Conservation (phyloP, 768 basidiomycete species). For the Podaxis pistillaris region DNA sequence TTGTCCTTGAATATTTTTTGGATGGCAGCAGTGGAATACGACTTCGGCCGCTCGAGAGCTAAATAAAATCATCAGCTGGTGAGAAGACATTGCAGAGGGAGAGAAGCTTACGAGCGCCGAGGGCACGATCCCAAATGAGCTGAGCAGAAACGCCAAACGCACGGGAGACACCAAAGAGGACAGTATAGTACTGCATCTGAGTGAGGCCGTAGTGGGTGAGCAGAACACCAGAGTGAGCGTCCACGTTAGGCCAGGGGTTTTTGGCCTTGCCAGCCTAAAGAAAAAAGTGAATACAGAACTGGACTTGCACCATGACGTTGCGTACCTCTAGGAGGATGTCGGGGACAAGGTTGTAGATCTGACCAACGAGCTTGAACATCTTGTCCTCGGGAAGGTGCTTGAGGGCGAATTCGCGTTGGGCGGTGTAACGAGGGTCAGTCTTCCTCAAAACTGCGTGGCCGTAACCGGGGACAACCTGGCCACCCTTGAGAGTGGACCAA, state of each 20-base stretch:
- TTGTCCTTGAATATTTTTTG: constrained; percentile 74
- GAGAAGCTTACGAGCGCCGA: constrained; percentile 74
- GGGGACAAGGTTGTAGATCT: constrained; percentile 86
- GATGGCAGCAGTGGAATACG: constrained; percentile 80
- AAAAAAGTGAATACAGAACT: constrained; percentile 3
- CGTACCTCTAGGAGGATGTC: constrained; percentile 80
- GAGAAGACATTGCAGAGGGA: background rate
- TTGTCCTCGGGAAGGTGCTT: constrained; percentile 86
- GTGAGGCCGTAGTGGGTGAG: constrained; percentile 83
- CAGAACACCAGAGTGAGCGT: constrained; percentile 92
- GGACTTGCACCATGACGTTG: background rate
- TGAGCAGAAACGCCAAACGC: constrained; percentile 89
- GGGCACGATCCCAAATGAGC: constrained; percentile 90
- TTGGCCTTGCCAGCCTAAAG: constrained; percentile 83
- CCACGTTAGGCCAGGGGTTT: constrained; percentile 97
- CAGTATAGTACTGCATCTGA: constrained; percentile 96
- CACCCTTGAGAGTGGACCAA: constrained; percentile 90
- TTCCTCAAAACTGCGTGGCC: constrained; percentile 86
- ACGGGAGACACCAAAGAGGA: constrained; percentile 95
- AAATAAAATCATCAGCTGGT: background rate
- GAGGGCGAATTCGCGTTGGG: constrained; percentile 86
- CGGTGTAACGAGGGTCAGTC: constrained; percentile 90
- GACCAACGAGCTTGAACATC: constrained; percentile 91
- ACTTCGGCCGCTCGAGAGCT: constrained; percentile 91
- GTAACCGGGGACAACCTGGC: constrained; percentile 93